Evolutionary conservation across 164 flowering plant species (phyloP), one percentile per base, ranked within the genome.

Genomic region (Santalum album): DNA sequence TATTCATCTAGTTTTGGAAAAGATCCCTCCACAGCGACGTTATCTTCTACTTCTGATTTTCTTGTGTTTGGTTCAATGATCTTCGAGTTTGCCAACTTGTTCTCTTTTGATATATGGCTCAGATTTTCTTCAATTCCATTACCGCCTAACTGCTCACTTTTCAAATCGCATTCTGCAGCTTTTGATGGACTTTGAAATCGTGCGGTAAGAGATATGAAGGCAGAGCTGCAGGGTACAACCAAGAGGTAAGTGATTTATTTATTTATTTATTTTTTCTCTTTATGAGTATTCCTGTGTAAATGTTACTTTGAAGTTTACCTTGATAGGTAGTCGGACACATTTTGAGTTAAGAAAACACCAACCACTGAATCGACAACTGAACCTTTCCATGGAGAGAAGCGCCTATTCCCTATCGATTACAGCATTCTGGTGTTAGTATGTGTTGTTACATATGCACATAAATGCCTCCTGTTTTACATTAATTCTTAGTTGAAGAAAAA

Each of bases 141-240:
- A n/a, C n/a, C n/a, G n/a, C n/a, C n/a, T n/a, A n/a, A n/a, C n/a
- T n/a, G n/a, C n/a, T n/a, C n/a, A n/a, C n/a, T n/a, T n/a, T n/a
- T n/a, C n/a, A n/a, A n/a, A n/a, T n/a, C n/a, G n/a, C n/a, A n/a
- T n/a, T n/a, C n/a, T n/a, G n/a, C n/a, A n/a, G n/a, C n/a, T n/a
- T n/a, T n/a, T n/a, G n/a, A n/a, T n/a, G n/a, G n/a, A n/a, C n/a
- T n/a, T n/a, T n/a, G 53, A 50, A 50, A 50, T 50, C 22, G 34
- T 25, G 53, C 53, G 18, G 53, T 35, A 18, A 50, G 53, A 50
- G 53, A 50, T 35, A 50, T 50, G 35, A 50, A 50, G 18, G 53
- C 53, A 50, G 53, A 25, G 35, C 53, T 50, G 36, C 36, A 14
- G 19, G 20, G 12, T 26, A 25, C 21, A 50, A 50, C 12, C 10